These are phyloP conservation scores for Termitomyces sp. DNA, from an alignment of 768 basidiomycete species.

Conservation along the genomic window DNA sequence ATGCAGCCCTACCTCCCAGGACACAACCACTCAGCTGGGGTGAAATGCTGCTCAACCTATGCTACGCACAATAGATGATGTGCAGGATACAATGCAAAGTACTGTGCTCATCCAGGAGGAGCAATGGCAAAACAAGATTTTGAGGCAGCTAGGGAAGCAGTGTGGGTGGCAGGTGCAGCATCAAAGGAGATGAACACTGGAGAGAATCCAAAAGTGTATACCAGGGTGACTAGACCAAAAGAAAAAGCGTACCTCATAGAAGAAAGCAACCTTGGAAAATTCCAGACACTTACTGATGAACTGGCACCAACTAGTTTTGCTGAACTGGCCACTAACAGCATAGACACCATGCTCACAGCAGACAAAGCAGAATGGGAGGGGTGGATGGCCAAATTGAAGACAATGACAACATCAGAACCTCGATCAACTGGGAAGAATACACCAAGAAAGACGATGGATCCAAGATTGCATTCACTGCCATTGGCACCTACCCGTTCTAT, in stretches of 20 bases:
- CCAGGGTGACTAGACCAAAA: background rate
- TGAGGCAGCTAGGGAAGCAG: background rate
- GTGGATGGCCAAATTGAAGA: background rate
- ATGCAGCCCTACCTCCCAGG: background rate
- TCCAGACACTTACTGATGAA: background rate
- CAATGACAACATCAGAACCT: too few relatives aligned
- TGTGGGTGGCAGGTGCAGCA: background rate
- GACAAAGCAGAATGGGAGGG: background rate
- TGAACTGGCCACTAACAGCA: background rate
- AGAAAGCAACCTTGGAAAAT: background rate
- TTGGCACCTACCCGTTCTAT: too few relatives aligned
- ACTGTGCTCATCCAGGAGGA: background rate
- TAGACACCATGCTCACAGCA: background rate
- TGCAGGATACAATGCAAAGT: background rate
- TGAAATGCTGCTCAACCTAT: background rate
- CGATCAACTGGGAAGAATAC: too few relatives aligned
- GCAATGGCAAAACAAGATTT: background rate
- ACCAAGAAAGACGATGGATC: background rate
- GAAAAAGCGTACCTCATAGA: background rate
- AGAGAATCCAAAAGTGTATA: background rate
- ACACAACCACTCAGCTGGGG: background rate
- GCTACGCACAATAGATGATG: background rate
- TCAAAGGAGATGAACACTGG: background rate
- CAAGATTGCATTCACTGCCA: too few relatives aligned
- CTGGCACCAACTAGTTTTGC: background rate